phyloP scores from a whole-genome alignment of 2,329 filamentous ascomycete genomes.

The Massarina eburnea region DNA sequence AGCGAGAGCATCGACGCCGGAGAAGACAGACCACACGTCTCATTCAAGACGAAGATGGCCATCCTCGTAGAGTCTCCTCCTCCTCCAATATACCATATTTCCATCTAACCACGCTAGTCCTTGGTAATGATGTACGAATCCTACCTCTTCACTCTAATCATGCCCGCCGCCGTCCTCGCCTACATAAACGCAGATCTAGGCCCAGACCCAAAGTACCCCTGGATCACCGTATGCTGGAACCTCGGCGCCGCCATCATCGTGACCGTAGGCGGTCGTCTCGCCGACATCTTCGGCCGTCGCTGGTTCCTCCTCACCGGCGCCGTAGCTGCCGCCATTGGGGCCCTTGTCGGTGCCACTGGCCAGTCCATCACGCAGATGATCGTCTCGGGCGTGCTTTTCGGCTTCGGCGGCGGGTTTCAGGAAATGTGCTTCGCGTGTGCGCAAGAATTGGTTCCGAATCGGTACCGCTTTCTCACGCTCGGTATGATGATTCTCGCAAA shows the following conservation, averaged over 20 bases:
- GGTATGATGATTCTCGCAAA: constrained; percentile 37
- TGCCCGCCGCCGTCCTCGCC: constrained; percentile 36
- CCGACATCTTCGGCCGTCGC: constrained; percentile 22
- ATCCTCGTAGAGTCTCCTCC: constrained; percentile 7
- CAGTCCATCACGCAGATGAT: constrained; percentile 29
- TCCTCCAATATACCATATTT: not conserved
- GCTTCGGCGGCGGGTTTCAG: constrained; percentile 26
- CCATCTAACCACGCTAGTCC: constrained; percentile 9
- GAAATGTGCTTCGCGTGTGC: constrained; percentile 28
- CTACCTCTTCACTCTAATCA: constrained; percentile 42
- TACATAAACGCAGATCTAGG: constrained; percentile 42
- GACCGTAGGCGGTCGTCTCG: constrained; percentile 35
- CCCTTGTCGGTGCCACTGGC: constrained; percentile 27
- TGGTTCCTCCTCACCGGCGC: constrained; percentile 41
- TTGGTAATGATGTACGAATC: constrained; percentile 18
- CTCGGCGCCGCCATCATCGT: constrained; percentile 40
- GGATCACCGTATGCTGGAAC: constrained; percentile 36
- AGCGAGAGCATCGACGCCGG: too few species aligned
- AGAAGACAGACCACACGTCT: constrained; percentile 4
- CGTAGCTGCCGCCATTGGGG: constrained; percentile 21
- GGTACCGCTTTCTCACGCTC: constrained; percentile 33
- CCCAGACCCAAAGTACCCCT: constrained; percentile 37
- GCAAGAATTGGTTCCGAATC: constrained; percentile 32
- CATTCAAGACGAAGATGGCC: constrained; percentile 17
- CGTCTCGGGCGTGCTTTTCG: constrained; percentile 25